Base-by-base conservation (phyloP, 345 rosid genomes). In the Aethionema arabicum region DNA sequence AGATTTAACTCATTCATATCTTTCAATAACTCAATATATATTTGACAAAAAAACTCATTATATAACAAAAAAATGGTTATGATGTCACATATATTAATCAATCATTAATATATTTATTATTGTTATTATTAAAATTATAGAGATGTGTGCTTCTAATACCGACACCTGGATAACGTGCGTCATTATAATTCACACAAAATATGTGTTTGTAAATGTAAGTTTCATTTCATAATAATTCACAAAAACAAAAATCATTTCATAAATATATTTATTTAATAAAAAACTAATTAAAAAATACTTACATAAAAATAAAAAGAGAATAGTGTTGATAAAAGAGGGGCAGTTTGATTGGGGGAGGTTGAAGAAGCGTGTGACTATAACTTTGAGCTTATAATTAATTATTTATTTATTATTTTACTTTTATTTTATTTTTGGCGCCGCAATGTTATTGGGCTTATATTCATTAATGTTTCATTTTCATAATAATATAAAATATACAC, bases 291-390 rank as follows among this genome's bases (percentile, higher is more conserved):
- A n/a, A 11, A 51, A 8, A 9, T 29, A 49, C 38, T 6, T 11
- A 49, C 6, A 11, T 7, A 44, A 31, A 37, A 27, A 44, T 33
- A 35, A 4, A 63, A n/a, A 58, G 37, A 38, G 11, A 32, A 43
- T 32, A 55, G 13, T 65, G 74, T 51, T 31, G 56, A 47, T 29
- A 50, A 42, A 50, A 59, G 59, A 59, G 65, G 14, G 37, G 63
- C 65, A 35, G 67, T 65, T 70, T 47, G 72, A 60, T 51, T 61
- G 72, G 43, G 30, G 44, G 63, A 55, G 58, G 45, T 61, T 69
- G 68, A 62, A 62, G 68, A 62, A 62, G 68, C 74, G 74, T 69
- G 74, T 69, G 68, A 41, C 50, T 43, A 61, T 4, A 62, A 62
- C 68, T 69, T 69, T 40, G 63, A 55, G 74, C 57, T 61, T 46